phyloP scores from a whole-genome alignment of 208 protist species.

The Crithidia acanthocephali region DNA sequence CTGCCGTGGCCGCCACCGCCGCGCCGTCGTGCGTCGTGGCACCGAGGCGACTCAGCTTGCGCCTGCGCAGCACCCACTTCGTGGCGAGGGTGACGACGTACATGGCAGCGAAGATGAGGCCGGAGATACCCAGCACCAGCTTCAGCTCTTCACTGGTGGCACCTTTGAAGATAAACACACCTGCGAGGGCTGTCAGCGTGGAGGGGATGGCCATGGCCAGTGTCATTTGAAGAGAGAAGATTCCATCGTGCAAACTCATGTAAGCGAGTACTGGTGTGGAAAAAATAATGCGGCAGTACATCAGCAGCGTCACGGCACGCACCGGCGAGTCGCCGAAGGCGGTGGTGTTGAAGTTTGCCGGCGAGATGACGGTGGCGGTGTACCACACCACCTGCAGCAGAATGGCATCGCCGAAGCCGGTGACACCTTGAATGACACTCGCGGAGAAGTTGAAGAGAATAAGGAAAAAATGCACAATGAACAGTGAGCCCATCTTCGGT shows the following conservation, averaged over 20 bases:
- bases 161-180: conserved; percentile 33
- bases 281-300: conserved; percentile 50
- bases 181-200: conserved; percentile 29
- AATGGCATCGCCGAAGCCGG: conserved; percentile 51
- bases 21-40: conserved; percentile 1
- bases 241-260: conserved; percentile 29
- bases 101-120: conserved; percentile 41
- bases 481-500: conserved; percentile 5
- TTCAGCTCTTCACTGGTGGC: conserved; percentile 28
- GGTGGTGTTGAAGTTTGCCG: conserved; percentile 36
- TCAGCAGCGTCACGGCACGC: conserved; percentile 36
- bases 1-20: conserved; percentile 6
- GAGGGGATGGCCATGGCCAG: conserved; percentile 50
- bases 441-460: conserved; percentile 38
- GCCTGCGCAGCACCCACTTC: conserved; percentile 17
- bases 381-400: conserved; percentile 51
- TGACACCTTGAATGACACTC: conserved; percentile 42
- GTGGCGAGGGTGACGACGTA: conserved; percentile 34
- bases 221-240: conserved; percentile 46
- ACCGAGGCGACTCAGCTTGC: conserved; percentile 8
- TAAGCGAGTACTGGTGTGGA: conserved; percentile 35
- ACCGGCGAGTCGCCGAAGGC: conserved; percentile 40
- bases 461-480: conserved; percentile 33
- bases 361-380: conserved; percentile 26
- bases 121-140: conserved; percentile 44